Percentiles rank a stretch among this genome's conserved stretches.
phyloP scores from a whole-genome alignment of 768 basidiomycete genomes.

The Tubosaeta sp. region DNA sequence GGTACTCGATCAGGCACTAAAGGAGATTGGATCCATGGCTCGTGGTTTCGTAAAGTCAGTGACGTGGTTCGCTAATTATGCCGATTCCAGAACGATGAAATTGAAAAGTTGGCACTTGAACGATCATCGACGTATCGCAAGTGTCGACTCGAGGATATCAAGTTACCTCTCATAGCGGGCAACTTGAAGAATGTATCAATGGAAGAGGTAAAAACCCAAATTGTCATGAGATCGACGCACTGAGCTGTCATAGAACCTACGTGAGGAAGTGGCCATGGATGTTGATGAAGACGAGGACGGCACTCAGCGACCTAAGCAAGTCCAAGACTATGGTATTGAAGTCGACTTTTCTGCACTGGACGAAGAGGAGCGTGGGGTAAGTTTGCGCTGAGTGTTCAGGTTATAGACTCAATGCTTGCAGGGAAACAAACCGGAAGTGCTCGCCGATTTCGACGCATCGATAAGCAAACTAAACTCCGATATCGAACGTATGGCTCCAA shows the following conservation, averaged over 20 bases:
- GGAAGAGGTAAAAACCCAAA: conserved; percentile 70
- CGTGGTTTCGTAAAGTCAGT: conserved; percentile 26
- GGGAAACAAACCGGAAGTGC: conserved; percentile 58
- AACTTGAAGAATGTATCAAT: conserved; percentile 84
- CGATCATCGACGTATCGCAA: conserved; percentile 84
- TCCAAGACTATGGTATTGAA: conserved; percentile 84
- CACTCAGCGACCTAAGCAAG: conserved; percentile 65
- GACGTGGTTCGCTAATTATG: conserved; percentile 10
- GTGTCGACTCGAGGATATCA: conserved; percentile 90
- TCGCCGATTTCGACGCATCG: conserved; percentile 70
- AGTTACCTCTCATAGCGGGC: conserved; percentile 71
- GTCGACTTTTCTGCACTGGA: conserved; percentile 75
- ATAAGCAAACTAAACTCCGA: conserved; percentile 70
- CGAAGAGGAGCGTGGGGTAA: conserved; percentile 69
- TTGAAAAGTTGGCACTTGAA: conserved; percentile 82
- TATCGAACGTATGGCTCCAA: conserved; percentile 92
- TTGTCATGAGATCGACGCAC: neutral
- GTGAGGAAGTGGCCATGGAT: conserved; percentile 88
- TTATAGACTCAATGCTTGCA: conserved; percentile 22
- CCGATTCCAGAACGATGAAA: conserved; percentile 70
- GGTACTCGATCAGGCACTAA: conserved; percentile 79
- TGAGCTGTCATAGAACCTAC: conserved; percentile 54
- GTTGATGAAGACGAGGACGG: conserved; percentile 85
- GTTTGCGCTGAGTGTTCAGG: conserved; percentile 10
- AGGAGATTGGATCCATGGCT: conserved; percentile 83